Conservation (phyloP, 2,329 filamentous ascomycete genomes). For the Diaporthe citrichinensis region DNA sequence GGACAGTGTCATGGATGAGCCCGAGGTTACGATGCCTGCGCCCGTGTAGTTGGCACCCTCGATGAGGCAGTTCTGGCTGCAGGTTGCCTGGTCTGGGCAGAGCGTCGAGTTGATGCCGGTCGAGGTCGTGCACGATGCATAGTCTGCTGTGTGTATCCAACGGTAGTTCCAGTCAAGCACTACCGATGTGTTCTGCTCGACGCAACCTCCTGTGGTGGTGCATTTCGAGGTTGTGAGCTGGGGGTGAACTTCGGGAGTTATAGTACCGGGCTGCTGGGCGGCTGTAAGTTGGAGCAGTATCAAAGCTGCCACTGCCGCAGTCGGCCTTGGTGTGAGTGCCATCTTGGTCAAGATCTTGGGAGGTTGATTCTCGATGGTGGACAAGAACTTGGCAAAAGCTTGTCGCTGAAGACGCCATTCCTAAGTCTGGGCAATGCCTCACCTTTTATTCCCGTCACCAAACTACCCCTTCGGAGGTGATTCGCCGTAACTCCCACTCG, state of each 20-base stretch:
- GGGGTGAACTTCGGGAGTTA: slow-evolving; percentile 57
- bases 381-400: slow-evolving; percentile 30
- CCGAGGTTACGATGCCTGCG: slow-evolving; percentile 46
- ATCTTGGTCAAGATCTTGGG: not conserved
- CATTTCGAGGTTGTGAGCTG: slow-evolving; percentile 60
- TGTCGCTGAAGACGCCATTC: not conserved
- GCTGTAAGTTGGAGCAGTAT: slow-evolving; percentile 42
- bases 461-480: not conserved
- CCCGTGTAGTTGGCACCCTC: slow-evolving; percentile 60
- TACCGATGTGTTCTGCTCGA: slow-evolving; percentile 56
- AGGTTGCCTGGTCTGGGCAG: slow-evolving; percentile 59
- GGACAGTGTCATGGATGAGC: slow-evolving; percentile 47
- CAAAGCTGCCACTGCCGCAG: not conserved
- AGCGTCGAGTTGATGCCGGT: slow-evolving; percentile 50
- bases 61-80: slow-evolving; percentile 63
- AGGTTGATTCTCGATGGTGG: not conserved
- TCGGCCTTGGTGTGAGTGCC: slow-evolving; percentile 13
- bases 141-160: slow-evolving; percentile 53
- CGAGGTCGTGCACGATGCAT: slow-evolving; percentile 46
- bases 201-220: slow-evolving; percentile 59
- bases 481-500: not conserved
- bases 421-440: not conserved
- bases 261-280: slow-evolving; percentile 48
- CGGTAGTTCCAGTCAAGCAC: slow-evolving; percentile 59
- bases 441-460: not conserved